Percentiles rank a stretch among this genome's conserved stretches.
Evolutionary conservation across 2,329 filamentous ascomycete species (phyloP).

Genomic region (Colletotrichum nymphaeae): DNA sequence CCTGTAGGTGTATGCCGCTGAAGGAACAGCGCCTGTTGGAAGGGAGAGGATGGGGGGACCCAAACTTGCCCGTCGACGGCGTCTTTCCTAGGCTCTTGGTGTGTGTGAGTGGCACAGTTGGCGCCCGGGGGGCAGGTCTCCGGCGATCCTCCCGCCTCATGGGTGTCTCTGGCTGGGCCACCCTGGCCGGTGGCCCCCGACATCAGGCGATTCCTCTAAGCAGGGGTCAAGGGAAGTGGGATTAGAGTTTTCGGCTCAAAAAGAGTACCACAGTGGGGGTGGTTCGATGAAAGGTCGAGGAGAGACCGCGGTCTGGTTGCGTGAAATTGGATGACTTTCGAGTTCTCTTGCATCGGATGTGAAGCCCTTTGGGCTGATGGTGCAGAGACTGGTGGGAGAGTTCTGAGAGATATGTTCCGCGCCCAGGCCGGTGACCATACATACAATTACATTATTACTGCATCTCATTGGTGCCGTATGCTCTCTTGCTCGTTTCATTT

Average conservation of each 20-base stretch:
- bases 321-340: constrained; percentile 15
- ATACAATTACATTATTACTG: not conserved
- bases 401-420: not conserved
- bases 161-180: not conserved
- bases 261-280: not conserved
- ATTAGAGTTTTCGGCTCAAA: constrained; percentile 29
- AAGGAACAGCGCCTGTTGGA: not conserved
- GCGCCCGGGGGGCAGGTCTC: constrained; percentile 10
- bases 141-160: constrained; percentile 25
- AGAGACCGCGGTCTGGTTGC: not conserved
- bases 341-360: not conserved
- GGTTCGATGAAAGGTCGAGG: not conserved
- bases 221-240: constrained; percentile 17
- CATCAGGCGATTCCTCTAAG: constrained; percentile 12
- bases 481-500: not conserved
- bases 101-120: not conserved
- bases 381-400: not conserved
- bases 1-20: not conserved
- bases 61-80: not conserved
- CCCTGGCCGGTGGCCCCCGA: not conserved
- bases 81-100: not conserved
- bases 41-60: not conserved
- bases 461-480: constrained; percentile 14
- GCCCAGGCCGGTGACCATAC: not conserved
- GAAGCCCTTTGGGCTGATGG: not conserved